Evolutionary conservation across 768 basidiomycete species (phyloP), one percentile per base, ranked within the genome.

Genomic region (Leccinum ochraceum): DNA sequence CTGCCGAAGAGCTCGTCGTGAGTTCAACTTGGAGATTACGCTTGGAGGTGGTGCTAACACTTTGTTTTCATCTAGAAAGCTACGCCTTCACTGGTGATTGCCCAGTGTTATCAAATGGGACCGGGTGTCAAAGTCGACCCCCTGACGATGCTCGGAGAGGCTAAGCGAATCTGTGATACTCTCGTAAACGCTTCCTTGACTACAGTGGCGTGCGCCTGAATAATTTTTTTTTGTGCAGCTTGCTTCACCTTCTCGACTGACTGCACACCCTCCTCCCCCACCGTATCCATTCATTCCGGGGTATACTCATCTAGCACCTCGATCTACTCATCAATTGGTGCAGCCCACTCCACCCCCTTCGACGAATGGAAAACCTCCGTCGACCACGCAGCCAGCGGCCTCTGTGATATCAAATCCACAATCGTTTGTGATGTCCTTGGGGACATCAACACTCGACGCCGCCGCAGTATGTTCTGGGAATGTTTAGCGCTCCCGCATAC

Each of bases 1-100:
- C 90, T 6, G 90, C 90, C n/a, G 90, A 92, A 73, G 90, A 93
- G 73, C 82, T 93, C 51, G 81, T 93, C 60, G 90, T 92, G 73
- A 73, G 88, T 83, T 63, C 37, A 30, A 48, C 53, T 24, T 52
- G 62, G 59, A 60, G 54, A 63, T 57, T 49, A 57, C 37, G 39
- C 30, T 9, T 34, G 46, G 44, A 54, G 62, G 28, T 44, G 59
- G 30, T 53, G 49, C 67, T 70, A 24, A 64, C 51, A 4, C 28
- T 8, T 49, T 11, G 7, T 60, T 53, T 58, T 60, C 48, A 53
- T 57, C 28, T 67, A 81, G 79, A 82, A 81, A 77, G 79, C 75
- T 17, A 78, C 91, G 0, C 81, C 88, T 46, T 84, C 89, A 7
- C 70, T 89, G 60, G 90, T 92, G 24, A 81, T 92, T 50, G 86